phyloP scores from a whole-genome alignment of 1,284 basidiomycete genomes.

The Puccinia triticina region DNA sequence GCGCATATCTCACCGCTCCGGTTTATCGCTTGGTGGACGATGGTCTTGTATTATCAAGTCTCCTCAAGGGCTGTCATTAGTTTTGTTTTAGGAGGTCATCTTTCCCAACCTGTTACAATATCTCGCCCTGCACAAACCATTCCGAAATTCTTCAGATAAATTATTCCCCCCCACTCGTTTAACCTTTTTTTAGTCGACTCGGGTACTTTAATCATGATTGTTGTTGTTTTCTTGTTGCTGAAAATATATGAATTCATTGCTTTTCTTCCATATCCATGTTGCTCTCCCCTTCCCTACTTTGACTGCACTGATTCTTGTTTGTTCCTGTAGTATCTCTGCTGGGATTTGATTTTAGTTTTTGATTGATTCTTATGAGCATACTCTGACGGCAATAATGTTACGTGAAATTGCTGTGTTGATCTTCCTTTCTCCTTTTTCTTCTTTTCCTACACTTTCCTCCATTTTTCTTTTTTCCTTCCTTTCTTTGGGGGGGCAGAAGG shows the following conservation, averaged over 20 bases:
- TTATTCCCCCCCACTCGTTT: slow-evolving; percentile 15
- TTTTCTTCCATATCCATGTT: not conserved
- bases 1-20: slow-evolving; percentile 7
- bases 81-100: slow-evolving; percentile 27
- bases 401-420: not conserved
- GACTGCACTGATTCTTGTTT: not conserved
- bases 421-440: not conserved
- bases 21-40: slow-evolving; percentile 15
- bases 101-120: not conserved
- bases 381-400: not conserved
- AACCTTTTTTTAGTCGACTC: not conserved
- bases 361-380: not conserved
- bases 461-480: not conserved
- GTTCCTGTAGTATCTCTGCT: not conserved
- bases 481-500: not conserved
- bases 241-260: slow-evolving; percentile 9
- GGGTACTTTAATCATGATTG: slow-evolving; percentile 14
- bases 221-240: slow-evolving; percentile 20
- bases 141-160: slow-evolving; percentile 1
- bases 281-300: not conserved
- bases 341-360: slow-evolving; percentile 6
- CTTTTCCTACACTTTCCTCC: not conserved
- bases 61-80: not conserved
- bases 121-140: not conserved
- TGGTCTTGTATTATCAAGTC: slow-evolving; percentile 34